Evolutionary conservation across 768 basidiomycete genomes (phyloP), one percentile per base, ranked within the genome.

Genomic region (Amanita pallidorosea): DNA sequence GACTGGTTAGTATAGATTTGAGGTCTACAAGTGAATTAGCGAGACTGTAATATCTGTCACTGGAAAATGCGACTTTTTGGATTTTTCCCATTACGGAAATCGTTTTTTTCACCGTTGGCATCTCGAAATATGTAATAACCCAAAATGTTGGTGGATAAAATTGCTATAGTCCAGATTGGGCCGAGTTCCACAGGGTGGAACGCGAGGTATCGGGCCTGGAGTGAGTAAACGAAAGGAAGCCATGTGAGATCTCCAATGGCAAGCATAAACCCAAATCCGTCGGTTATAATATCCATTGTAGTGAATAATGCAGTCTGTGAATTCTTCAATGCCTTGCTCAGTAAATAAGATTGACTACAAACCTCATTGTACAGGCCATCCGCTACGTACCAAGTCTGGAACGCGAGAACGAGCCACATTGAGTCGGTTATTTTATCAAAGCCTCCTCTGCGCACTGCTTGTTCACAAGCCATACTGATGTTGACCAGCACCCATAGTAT

Each of bases 231-330:
- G 67, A 97, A 95, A 9, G 95, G 95, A 9, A 99, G 89, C 87
- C 90, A 97, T 17, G 82, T 67, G 25, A 97, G 77, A 61, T 97
- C 92, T 37, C 96, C 95, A 43, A 95, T 77, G 4, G 91, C 69
- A 25, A 99, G 84, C 96, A 99, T 99, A 76, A 93, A 97, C 6
- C 96, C 96, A 60, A 98, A 97, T 9, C 96, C 96, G 59, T 99
- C 96, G 9, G 88, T 88, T 3, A 85, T 94, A 61, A 99, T 94
- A 61, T 99, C 96, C 89, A 99, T 99, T 3, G 87, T 92, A 1
- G 90, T 94, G 52, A 98, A 75, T 56, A 99, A 76, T 8, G 88
- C 85, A 2, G 88, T 77, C 90, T 96, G 56, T 13, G 25, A 17
- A 20, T 4, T 11, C 0, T 34, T 17, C 11, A 43, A 17, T 38